Percentiles rank a stretch among this genome's conserved stretches.
Evolutionary conservation across 805 yeast species (phyloP).

Genomic region (Metschnikowia borealis): DNA sequence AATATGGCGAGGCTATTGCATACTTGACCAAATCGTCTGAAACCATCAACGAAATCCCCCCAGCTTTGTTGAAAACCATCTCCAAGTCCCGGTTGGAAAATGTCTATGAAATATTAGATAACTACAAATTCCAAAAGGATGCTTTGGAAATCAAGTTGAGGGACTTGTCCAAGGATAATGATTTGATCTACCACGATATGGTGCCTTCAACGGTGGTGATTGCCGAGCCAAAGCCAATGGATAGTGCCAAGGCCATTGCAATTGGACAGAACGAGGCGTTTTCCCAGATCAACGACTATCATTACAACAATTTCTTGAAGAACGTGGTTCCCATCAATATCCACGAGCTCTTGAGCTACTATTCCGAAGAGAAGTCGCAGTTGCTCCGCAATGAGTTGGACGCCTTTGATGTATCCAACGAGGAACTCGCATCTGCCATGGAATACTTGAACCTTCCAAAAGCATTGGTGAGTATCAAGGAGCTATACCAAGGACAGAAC

Average conservation of each 20-base stretch:
- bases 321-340: slow-evolving; percentile 82
- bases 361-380: slow-evolving; percentile 85
- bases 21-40: slow-evolving; percentile 50
- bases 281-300: slow-evolving; percentile 35
- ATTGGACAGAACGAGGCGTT: slow-evolving; percentile 45
- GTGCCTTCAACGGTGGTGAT: slow-evolving; percentile 61
- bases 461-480: slow-evolving; percentile 53
- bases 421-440: slow-evolving; percentile 71
- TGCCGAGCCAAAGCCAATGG: slow-evolving; percentile 64
- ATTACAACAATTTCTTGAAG: slow-evolving; percentile 56
- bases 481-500: slow-evolving; percentile 22
- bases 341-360: slow-evolving; percentile 81
- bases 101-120: slow-evolving; percentile 37
- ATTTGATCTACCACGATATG: slow-evolving; percentile 77
- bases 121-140: slow-evolving; percentile 40
- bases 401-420: slow-evolving; percentile 68
- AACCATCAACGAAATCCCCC: slow-evolving; percentile 27
- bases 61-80: slow-evolving; percentile 15
- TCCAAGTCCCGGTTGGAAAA: slow-evolving; percentile 23
- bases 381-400: slow-evolving; percentile 72
- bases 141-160: slow-evolving; percentile 33
- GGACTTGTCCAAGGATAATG: slow-evolving; percentile 75
- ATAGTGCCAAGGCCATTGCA: slow-evolving; percentile 60
- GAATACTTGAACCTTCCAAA: slow-evolving; percentile 78
- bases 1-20: slow-evolving; percentile 77